A percentile compares a stretch with the other conserved stretches of the same genome.
Evolutionary conservation across 768 basidiomycete genomes (phyloP).

Genomic region (Rhizopogon roseolus): DNA sequence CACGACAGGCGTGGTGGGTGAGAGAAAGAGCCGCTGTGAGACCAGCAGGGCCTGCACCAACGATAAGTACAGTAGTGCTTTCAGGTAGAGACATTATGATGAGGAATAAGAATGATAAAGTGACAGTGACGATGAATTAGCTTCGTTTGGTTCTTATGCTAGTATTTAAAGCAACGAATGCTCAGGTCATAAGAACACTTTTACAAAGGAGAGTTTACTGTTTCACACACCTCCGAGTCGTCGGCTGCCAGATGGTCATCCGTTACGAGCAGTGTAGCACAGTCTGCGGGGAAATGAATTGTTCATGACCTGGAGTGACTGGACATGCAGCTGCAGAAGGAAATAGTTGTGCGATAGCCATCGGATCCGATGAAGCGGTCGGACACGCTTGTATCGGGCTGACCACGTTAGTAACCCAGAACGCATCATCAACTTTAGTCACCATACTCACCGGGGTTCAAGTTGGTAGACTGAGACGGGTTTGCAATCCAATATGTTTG

Average conservation of each 20-base stretch:
- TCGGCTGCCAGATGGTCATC: background rate
- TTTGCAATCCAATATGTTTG: background rate
- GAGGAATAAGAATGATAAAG: background rate
- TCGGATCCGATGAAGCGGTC: background rate
- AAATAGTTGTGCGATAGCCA: no score
- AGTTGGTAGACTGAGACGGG: no score
- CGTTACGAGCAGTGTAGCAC: background rate
- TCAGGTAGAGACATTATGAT: background rate
- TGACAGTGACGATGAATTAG: background rate
- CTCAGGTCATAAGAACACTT: background rate
- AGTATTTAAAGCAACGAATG: background rate
- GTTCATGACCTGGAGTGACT: background rate
- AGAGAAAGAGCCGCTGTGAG: constrained; percentile 44
- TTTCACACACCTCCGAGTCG: background rate
- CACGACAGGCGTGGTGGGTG: constrained; percentile 20
- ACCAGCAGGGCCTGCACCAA: constrained; percentile 49
- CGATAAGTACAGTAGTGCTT: constrained; percentile 39
- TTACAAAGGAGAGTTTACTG: background rate
- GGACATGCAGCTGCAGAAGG: no score
- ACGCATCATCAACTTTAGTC: background rate
- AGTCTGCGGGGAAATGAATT: background rate
- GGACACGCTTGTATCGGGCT: background rate
- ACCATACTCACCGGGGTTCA: background rate
- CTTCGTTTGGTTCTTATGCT: background rate
- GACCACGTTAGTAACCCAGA: background rate